A percentile compares a stretch with the other conserved stretches of the same genome.
Conservation (phyloP, 1,139 yeast genomes). For the Geotrichum carabidarum region DNA sequence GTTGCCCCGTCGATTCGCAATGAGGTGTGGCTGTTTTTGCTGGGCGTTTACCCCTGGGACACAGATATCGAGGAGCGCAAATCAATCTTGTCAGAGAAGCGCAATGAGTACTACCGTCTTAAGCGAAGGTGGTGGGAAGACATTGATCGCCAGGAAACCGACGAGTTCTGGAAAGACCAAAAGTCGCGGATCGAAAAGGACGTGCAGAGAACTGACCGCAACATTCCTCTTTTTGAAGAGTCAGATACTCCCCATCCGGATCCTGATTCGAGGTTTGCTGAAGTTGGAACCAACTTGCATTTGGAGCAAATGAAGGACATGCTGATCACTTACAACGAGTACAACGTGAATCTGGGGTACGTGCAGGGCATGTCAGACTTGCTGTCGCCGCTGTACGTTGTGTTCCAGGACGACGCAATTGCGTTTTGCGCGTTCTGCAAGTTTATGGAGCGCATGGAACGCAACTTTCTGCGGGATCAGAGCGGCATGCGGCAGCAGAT, state of each 20-base stretch:
- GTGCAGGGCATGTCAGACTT: conserved; percentile 98
- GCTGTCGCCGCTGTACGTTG: conserved; percentile 77
- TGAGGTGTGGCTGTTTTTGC: conserved; percentile 80
- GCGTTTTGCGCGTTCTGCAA: conserved; percentile 85
- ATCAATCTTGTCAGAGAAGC: conserved; percentile 52
- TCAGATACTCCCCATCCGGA: conserved; percentile 48
- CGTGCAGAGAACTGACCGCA: conserved; percentile 85
- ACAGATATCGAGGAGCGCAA: conserved; percentile 65
- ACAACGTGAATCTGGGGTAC: conserved; percentile 79
- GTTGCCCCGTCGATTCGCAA: conserved; percentile 54
- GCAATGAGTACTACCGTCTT: conserved; percentile 59
- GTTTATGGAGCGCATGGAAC: conserved; percentile 92
- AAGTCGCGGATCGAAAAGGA: conserved; percentile 87
- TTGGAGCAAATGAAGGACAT: conserved; percentile 69
- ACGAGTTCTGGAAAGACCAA: conserved; percentile 84
- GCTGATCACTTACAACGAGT: conserved; percentile 77
- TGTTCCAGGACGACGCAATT: conserved; percentile 69
- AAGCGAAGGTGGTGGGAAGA: conserved; percentile 67
- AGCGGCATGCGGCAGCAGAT: conserved; percentile 89
- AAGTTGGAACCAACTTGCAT: conserved; percentile 58
- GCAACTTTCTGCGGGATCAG: conserved; percentile 87
- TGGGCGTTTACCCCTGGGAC: conserved; percentile 88
- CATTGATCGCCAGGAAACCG: conserved; percentile 50
- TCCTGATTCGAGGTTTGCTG: conserved; percentile 49
- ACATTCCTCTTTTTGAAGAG: conserved; percentile 58